phyloP scores from a whole-genome alignment of 768 basidiomycete genomes.

The Strobilomyces confusus region DNA sequence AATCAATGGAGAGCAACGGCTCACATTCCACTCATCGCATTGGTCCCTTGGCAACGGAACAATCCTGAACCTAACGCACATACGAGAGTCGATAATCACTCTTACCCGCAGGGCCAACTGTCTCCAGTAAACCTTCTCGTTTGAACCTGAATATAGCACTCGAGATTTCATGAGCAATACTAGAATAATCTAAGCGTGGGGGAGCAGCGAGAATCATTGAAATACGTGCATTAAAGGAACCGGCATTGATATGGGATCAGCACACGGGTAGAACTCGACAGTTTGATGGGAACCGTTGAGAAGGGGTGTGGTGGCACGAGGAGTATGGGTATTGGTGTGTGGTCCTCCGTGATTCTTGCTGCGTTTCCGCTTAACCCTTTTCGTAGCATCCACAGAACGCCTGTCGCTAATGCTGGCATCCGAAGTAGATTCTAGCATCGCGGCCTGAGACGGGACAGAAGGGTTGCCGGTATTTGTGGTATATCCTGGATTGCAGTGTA shows the following conservation, averaged over 20 bases:
- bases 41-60: slow-evolving; percentile 49
- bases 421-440: slow-evolving; percentile 32
- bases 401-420: slow-evolving; percentile 22
- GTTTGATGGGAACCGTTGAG: slow-evolving; percentile 51
- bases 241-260: slow-evolving; percentile 63
- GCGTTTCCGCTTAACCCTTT: slow-evolving; percentile 66
- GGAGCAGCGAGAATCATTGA: neutral
- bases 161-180: slow-evolving; percentile 80
- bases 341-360: slow-evolving; percentile 50
- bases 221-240: slow-evolving; percentile 72
- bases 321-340: slow-evolving; percentile 3
- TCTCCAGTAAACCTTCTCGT: slow-evolving; percentile 79
- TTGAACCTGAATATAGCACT: slow-evolving; percentile 68
- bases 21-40: slow-evolving; percentile 70
- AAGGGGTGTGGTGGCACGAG: slow-evolving; percentile 56
- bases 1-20: slow-evolving; percentile 13
- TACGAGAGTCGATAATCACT: neutral
- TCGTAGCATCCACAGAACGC: slow-evolving; percentile 49
- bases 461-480: slow-evolving; percentile 31
- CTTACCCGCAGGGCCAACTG: slow-evolving; percentile 83
- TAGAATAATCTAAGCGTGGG: slow-evolving; percentile 23
- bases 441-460: slow-evolving; percentile 39
- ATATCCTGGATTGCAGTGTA: slow-evolving; percentile 42
- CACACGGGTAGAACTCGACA: slow-evolving; percentile 57
- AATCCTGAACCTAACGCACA: neutral